phyloP scores from a whole-genome alignment of 2,329 filamentous ascomycete species.

The Drechslerella coelobrocha region DNA sequence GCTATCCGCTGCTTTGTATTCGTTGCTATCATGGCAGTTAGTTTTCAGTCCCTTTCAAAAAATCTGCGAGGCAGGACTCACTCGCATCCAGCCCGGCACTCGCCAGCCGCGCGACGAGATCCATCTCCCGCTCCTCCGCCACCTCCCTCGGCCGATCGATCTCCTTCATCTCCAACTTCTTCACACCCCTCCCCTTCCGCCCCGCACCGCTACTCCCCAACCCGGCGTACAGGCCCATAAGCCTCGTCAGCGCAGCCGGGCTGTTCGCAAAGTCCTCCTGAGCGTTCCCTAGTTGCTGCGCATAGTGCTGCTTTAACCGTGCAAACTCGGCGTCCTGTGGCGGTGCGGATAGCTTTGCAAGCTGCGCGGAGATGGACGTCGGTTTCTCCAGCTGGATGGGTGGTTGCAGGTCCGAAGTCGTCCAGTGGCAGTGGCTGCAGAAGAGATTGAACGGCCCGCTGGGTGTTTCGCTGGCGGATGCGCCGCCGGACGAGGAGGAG shows the following conservation, averaged over 20 bases:
- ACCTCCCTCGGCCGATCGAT: conserved; percentile 52
- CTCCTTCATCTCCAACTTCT: conserved; percentile 53
- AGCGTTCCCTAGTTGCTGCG: conserved; percentile 52
- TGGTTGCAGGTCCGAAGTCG: conserved; percentile 78
- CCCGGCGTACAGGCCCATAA: conserved; percentile 55
- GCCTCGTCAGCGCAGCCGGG: conserved; percentile 54
- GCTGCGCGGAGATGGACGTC: conserved; percentile 85
- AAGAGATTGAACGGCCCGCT: conserved; percentile 75
- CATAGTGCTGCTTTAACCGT: conserved; percentile 54
- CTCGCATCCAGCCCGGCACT: conserved; percentile 52
- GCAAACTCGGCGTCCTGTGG: conserved; percentile 51
- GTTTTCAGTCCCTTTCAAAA: background rate
- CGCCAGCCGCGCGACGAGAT: conserved; percentile 53
- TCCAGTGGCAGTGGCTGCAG: conserved; percentile 94
- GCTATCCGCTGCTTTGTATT: conserved; percentile 50
- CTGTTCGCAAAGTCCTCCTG: conserved; percentile 54
- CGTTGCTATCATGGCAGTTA: conserved; percentile 28
- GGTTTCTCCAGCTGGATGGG: conserved; percentile 83
- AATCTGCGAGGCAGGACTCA: conserved; percentile 18
- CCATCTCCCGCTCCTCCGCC: conserved; percentile 51
- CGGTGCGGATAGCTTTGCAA: conserved; percentile 56
- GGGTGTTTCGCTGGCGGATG: conserved; percentile 56
- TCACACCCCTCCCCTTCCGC: conserved; percentile 45
- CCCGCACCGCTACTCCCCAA: conserved; percentile 26
- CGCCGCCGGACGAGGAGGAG: conserved; percentile 56